Base-by-base conservation (phyloP, 305 asterid genomes). In the Withania somnifera region DNA sequence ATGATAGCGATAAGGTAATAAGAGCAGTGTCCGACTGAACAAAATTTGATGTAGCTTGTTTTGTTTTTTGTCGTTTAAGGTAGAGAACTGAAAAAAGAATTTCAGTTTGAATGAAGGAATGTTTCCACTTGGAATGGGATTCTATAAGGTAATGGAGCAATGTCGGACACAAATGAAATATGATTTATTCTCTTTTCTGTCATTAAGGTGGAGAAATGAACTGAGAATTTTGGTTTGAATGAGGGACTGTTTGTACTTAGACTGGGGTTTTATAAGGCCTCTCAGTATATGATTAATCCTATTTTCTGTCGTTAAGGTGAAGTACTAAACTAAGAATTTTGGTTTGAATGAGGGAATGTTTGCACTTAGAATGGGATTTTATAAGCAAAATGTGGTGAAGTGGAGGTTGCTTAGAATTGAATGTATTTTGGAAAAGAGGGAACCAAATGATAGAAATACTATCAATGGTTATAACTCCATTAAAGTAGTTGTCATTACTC, bases 361-460 rank as follows among this genome's bases (percentile, higher is more conserved):
- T 82, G 79, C 58, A 69, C 40, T 38, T 24, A 75, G 81, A 56
- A 14, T 19, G 66, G 85, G 87, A 82, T 64, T 88, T 87, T 88
- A 90, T 92, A 92, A 90, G 83, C 68, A 53, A 64, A 71, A 80
- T 80, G 40, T 57, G 9, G 45, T n/a, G 15, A 13, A 50, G 85
- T 84, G 89, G 86, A 71, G 68, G 88, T 90, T 92, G 94, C 97
- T 89, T 88, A 88, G 84, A 85, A 79, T 79, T 61, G 75, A 87
- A 86, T 86, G 75, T 71, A 80, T 68, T 71, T 88, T 86, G 71
- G 82, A 82, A 78, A 51, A 63, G 80, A 79, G 84, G 81, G 80
- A 81, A 84, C 81, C 77, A 77, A 86, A 88, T 89, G 86, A 91
- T 86, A 84, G 80, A 64, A 84, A 67, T 87, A 79, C 58, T 85